A percentile compares a stretch with the other conserved stretches of the same genome.
phyloP scores from a whole-genome alignment of 345 rosid genomes.

The Bruguiera parviflora region DNA sequence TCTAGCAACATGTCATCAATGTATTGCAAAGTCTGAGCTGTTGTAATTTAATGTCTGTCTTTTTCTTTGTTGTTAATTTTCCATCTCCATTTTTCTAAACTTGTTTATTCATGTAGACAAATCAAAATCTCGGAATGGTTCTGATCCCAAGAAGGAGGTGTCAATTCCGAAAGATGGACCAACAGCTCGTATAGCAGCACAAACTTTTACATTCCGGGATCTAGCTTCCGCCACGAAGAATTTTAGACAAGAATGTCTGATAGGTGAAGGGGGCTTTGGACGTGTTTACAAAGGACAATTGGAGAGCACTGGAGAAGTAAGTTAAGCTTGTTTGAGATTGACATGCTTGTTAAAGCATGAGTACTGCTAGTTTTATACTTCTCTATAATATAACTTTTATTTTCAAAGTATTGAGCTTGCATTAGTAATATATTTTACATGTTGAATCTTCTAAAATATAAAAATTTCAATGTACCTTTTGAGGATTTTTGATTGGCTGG shows the following conservation, averaged over 20 bases:
- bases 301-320: conserved; percentile 91
- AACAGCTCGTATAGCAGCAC: conserved; percentile 77
- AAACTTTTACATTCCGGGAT: conserved; percentile 86
- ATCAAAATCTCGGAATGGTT: conserved; percentile 61
- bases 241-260: conserved; percentile 69
- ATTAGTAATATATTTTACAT: neutral
- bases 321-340: conserved; percentile 7
- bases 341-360: neutral
- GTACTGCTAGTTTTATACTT: neutral
- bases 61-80: neutral
- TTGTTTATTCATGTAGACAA: conserved; percentile 47
- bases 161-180: conserved; percentile 66
- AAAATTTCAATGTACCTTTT: neutral
- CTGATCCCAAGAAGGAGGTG: conserved; percentile 66
- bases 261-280: conserved; percentile 98
- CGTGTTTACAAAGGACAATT: conserved; percentile 88
- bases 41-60: neutral
- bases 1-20: too few species aligned
- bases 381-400: neutral
- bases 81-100: neutral
- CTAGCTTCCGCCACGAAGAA: conserved; percentile 84
- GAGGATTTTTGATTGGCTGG: conserved; percentile 9
- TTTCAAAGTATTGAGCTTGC: neutral
- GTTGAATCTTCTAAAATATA: neutral
- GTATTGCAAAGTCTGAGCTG: neutral